These are phyloP conservation scores for Cornus kousa DNA, from an alignment of 148 eudicot species.

Conservation along the genomic window DNA sequence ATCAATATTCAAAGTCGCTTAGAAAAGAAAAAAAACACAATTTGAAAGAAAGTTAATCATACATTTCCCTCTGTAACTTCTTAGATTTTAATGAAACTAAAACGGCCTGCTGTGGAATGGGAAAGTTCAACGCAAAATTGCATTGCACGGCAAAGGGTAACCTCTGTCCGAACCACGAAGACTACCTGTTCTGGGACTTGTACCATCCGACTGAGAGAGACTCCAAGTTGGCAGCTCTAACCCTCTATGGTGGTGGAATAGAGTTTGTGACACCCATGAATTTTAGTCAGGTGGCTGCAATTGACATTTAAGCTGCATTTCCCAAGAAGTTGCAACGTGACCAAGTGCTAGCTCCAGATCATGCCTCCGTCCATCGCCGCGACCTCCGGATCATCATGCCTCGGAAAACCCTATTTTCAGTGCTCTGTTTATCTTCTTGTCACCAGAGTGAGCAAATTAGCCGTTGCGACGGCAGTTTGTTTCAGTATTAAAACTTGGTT, in stretches of 20 bases:
- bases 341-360: too few relatives aligned
- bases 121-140: background rate
- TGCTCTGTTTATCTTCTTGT: too few relatives aligned
- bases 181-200: slow-evolving; percentile 36
- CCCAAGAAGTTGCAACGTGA: too few relatives aligned
- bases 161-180: slow-evolving; percentile 14
- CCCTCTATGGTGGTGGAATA: slow-evolving; percentile 7
- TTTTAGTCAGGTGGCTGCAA: slow-evolving; percentile 17
- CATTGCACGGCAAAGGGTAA: background rate
- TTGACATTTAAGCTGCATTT: background rate
- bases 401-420: too few relatives aligned
- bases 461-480: too few relatives aligned
- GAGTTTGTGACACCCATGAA: slow-evolving; percentile 25
- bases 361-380: too few relatives aligned
- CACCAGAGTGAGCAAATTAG: too few relatives aligned
- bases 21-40: too few relatives aligned
- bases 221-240: slow-evolving; percentile 21
- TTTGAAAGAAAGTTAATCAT: background rate
- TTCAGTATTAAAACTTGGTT: too few relatives aligned
- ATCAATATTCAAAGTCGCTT: too few relatives aligned
- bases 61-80: background rate
- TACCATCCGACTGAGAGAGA: slow-evolving; percentile 36
- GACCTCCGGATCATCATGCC: too few relatives aligned
- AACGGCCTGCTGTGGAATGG: slow-evolving; percentile 22
- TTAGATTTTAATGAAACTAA: slow-evolving; percentile 13